These are phyloP conservation scores for Xylariaceae sp. DNA, from an alignment of 2,329 filamentous ascomycete genomes.

Conservation along the genomic window DNA sequence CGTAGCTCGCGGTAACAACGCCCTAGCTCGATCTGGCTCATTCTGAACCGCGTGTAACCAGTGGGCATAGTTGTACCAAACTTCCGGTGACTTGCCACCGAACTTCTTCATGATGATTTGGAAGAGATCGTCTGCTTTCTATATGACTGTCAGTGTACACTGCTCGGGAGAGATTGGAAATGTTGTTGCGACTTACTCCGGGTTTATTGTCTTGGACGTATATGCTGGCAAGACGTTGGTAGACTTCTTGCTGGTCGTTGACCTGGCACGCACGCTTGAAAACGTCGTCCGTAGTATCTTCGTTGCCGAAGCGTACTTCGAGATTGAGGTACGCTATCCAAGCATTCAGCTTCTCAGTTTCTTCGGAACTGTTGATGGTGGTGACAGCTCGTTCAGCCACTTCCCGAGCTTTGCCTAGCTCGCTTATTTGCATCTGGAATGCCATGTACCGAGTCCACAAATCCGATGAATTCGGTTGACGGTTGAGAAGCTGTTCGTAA, in stretches of 20 bases:
- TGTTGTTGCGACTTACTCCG: conserved; percentile 55
- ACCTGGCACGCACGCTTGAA: conserved; percentile 93
- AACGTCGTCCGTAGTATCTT: conserved; percentile 76
- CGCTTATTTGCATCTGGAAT: conserved; percentile 91
- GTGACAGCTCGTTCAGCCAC: conserved; percentile 87
- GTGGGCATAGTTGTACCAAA: conserved; percentile 93
- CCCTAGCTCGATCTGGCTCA: conserved; percentile 70
- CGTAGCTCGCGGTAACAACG: conserved; percentile 76
- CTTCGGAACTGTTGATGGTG: conserved; percentile 87
- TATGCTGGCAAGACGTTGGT: conserved; percentile 87
- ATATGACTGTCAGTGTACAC: conserved; percentile 31
- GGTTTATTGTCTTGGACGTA: conserved; percentile 89
- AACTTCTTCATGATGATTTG: conserved; percentile 85
- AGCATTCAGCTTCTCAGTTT: conserved; percentile 89
- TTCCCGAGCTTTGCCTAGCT: conserved; percentile 82
- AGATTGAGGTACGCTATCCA: conserved; percentile 95
- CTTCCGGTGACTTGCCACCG: conserved; percentile 71
- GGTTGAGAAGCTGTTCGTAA: conserved; percentile 88
- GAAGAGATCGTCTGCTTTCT: conserved; percentile 89
- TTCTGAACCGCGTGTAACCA: conserved; percentile 78
- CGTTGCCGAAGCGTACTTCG: conserved; percentile 84
- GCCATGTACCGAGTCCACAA: conserved; percentile 98
- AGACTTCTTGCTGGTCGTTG: conserved; percentile 86
- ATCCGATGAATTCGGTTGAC: conserved; percentile 87
- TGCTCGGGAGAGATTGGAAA: too few relatives aligned